Base-by-base conservation (phyloP, 2,329 filamentous ascomycete genomes). In the Talaromyces sp. region DNA sequence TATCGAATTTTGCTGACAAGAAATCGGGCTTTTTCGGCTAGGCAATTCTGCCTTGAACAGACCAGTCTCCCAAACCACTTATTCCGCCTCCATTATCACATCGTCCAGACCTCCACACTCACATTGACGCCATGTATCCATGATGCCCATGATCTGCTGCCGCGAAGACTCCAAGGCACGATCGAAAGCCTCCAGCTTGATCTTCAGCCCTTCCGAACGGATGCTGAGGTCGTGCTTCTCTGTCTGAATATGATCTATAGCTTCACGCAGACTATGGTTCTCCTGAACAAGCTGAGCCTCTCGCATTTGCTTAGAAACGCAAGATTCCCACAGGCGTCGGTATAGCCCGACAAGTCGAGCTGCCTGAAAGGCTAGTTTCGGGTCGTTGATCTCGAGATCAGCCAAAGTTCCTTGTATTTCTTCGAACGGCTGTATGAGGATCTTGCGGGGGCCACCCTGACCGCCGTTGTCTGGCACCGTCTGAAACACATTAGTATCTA, bases 251-350 rank as follows among this genome's bases (percentile, higher is more conserved):
- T 35, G 32, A 35, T 35, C 32, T 35, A 35, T 35, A 35, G 32
- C 32, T 11, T 35, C 32, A 35, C 32, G 32, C 32, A 35, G 32
- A 35, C 32, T 35, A 35, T 35, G 32, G 32, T 35, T 35, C 32
- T 35, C 32, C 32, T 13, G 32, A 5, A 35, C 32, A 13, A 35
- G 32, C 32, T 35, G 32, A 35, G 11, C 11, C 32, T 35, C 32
- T 11, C 32, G 32, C 32, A 35, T 35, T 35, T 36, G 47, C 29
- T 50, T 50, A 19, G 47, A 43, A 22, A 50, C 32, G 19, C 48
- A 51, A 4, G 48, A 51, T 33, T 51, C 48, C 48, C 48, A 51
- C 32, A 51, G 17, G 16, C 41, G 48, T 29, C 48, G 48, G 35
- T 37, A 51, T 17, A 45, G 19, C n/a, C 48, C 41, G 30, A 51